These are phyloP conservation scores for Euphrasia arctica DNA, from an alignment of 305 asterid genomes.

Conservation along the genomic window DNA sequence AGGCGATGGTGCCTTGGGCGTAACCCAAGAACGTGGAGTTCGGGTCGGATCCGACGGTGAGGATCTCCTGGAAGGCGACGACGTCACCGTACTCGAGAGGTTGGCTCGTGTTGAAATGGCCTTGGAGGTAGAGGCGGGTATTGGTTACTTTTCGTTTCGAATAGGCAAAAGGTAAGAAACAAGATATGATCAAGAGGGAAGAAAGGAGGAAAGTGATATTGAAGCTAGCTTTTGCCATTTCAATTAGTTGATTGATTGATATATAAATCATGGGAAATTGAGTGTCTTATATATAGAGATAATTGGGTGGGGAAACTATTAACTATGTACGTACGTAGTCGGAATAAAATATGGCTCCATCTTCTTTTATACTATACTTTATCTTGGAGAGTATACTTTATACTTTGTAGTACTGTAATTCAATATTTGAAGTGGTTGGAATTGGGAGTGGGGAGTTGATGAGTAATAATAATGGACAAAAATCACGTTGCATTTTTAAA, in stretches of 20 bases:
- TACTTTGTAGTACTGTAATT: too few species aligned
- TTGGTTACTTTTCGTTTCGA: neutral
- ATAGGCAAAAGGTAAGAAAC: neutral
- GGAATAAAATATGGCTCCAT: too few species aligned
- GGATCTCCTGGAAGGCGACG: neutral
- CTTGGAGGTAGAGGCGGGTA: neutral
- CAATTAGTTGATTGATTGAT: neutral
- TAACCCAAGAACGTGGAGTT: neutral
- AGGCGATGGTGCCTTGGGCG: neutral
- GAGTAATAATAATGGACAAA: too few species aligned
- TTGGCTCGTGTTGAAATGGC: neutral
- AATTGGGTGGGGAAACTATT: too few species aligned
- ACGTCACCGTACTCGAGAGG: neutral
- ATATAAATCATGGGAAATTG: too few species aligned
- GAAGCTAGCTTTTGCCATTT: neutral
- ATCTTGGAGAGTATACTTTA: too few species aligned
- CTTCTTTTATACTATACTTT: too few species aligned
- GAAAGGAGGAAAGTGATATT: neutral
- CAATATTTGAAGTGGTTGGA: too few species aligned
- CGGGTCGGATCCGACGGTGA: neutral
- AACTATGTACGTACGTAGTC: too few species aligned
- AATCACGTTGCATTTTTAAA: too few species aligned
- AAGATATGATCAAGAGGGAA: neutral
- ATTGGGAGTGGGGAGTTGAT: too few species aligned
- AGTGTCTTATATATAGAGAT: too few species aligned